phyloP scores from a whole-genome alignment of 139 green algal species.

The Micractinium conductrix region DNA sequence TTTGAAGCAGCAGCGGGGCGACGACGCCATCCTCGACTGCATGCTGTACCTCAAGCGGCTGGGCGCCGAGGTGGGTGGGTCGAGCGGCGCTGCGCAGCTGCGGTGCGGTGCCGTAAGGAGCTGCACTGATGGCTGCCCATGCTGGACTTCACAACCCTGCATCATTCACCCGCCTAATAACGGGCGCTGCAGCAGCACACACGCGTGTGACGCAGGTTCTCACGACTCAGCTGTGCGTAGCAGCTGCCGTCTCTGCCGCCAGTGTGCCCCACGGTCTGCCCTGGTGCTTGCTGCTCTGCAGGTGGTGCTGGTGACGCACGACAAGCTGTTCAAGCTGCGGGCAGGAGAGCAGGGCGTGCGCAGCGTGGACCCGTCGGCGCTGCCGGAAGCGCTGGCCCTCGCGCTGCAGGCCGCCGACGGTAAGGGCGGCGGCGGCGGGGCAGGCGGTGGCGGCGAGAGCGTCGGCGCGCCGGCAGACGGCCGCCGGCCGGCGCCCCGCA shows the following conservation, averaged over 20 bases:
- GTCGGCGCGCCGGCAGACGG: neutral
- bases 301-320: constrained; percentile 1
- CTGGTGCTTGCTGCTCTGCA: neutral
- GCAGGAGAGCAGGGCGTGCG: neutral
- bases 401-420: neutral
- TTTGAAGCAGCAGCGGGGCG: neutral
- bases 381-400: neutral
- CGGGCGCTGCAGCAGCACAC: too few species aligned
- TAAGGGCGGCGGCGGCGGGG: neutral
- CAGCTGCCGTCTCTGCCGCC: too few species aligned
- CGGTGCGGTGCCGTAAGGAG: too few species aligned
- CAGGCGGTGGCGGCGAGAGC: neutral
- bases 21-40: constrained; percentile 12
- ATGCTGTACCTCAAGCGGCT: neutral
- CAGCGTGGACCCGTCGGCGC: neutral
- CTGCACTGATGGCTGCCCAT: neutral
- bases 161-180: too few species aligned
- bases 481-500: too few species aligned
- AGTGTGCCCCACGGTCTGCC: too few species aligned
- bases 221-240: neutral
- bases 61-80: neutral
- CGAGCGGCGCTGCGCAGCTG: too few species aligned
- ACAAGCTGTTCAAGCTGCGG: neutral
- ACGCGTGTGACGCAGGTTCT: too few species aligned
- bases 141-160: neutral